Conservation (phyloP, 1,139 yeast genomes). For the Candida sp. region DNA sequence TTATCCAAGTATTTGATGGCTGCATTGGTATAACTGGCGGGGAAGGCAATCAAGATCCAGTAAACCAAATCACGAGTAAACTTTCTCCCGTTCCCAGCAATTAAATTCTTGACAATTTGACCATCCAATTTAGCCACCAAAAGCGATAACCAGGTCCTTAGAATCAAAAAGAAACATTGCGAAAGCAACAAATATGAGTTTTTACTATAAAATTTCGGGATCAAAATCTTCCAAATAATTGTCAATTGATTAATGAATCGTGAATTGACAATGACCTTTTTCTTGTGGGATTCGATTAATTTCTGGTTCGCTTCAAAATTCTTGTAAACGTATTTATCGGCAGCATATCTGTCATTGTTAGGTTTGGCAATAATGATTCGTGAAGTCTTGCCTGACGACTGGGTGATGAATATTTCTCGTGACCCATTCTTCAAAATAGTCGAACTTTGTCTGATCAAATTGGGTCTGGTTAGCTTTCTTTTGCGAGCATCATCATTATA, state of each 20-base stretch:
- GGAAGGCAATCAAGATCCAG: conserved; percentile 90
- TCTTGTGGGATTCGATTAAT: conserved; percentile 27
- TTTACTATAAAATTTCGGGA: conserved; percentile 69
- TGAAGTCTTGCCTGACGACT: conserved; percentile 36
- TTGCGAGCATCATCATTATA: conserved; percentile 29
- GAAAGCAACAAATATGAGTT: conserved; percentile 64
- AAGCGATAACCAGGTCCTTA: conserved; percentile 85
- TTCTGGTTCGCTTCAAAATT: conserved; percentile 42
- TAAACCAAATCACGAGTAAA: conserved; percentile 75
- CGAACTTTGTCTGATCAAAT: conserved; percentile 40
- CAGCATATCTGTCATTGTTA: conserved; percentile 59
- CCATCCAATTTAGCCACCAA: conserved; percentile 90
- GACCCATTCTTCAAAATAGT: conserved; percentile 50
- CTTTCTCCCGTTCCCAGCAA: conserved; percentile 78
- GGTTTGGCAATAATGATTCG: conserved; percentile 59
- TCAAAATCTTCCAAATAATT: conserved; percentile 78
- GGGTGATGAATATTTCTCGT: conserved; percentile 54
- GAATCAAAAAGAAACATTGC: conserved; percentile 72
- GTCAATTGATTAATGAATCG: conserved; percentile 66
- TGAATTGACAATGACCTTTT: conserved; percentile 47
- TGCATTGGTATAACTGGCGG: conserved; percentile 91
- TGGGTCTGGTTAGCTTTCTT: conserved; percentile 30
- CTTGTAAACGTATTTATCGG: conserved; percentile 63
- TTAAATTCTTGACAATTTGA: conserved; percentile 84
- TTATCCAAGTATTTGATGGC: conserved; percentile 82